These are phyloP conservation scores for Chaetothyriales sp. DNA, from an alignment of 2,329 filamentous ascomycete species.

Conservation along the genomic window DNA sequence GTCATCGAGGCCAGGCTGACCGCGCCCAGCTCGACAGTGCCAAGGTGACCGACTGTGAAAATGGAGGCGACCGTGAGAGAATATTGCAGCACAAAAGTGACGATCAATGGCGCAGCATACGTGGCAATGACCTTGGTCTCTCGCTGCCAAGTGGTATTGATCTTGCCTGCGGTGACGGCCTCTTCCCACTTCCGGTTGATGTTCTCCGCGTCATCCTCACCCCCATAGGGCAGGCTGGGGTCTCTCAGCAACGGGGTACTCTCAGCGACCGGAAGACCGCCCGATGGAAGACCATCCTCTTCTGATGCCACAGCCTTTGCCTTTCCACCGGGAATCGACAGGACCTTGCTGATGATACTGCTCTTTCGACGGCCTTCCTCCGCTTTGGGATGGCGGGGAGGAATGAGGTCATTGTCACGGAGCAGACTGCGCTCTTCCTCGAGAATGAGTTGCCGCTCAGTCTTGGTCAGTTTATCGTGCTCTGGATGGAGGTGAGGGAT, in stretches of 20 bases:
- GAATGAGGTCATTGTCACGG: constrained; percentile 44
- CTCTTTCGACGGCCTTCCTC: constrained; percentile 10
- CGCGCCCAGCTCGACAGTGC: constrained; percentile 53
- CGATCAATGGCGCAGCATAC: constrained; percentile 55
- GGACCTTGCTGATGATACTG: constrained; percentile 8
- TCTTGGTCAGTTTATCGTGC: constrained; percentile 33
- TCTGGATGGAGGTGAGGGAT: constrained; percentile 34
- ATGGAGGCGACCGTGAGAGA: constrained; percentile 70
- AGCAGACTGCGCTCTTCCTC: constrained; percentile 44
- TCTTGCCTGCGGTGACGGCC: constrained; percentile 63
- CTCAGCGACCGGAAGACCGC: constrained; percentile 24
- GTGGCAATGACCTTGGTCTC: constrained; percentile 66
- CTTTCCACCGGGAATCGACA: constrained; percentile 12
- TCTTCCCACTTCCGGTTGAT: constrained; percentile 70
- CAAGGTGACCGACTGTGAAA: constrained; percentile 62
- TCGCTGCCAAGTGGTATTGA: constrained; percentile 80
- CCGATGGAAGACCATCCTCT: constrained; percentile 5
- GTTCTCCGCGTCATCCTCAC: constrained; percentile 37
- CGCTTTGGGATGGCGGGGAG: constrained; percentile 32
- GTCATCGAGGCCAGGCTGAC: constrained; percentile 62
- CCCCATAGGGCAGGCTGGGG: constrained; percentile 28
- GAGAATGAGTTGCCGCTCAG: constrained; percentile 38
- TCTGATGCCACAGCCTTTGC: constrained; percentile 17
- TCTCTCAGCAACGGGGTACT: constrained; percentile 34
- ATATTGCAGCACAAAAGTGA: constrained; percentile 67